phyloP scores from a whole-genome alignment of 345 rosid species.

The Kernera saxatilis region DNA sequence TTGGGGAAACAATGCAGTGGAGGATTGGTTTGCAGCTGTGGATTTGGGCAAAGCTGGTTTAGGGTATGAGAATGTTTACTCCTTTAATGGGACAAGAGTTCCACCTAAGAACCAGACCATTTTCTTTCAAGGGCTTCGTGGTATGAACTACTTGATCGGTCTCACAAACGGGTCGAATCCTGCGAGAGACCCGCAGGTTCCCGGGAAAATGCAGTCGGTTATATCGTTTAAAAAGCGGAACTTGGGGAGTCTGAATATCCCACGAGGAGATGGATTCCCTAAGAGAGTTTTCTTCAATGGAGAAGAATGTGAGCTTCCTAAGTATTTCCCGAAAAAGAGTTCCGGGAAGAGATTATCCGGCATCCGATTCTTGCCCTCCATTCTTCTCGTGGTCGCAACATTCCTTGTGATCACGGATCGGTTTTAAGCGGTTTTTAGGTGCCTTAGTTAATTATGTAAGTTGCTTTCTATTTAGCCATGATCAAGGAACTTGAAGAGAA shows the following conservation, averaged over 20 bases:
- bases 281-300: conserved; percentile 71
- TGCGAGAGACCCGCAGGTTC: conserved; percentile 42
- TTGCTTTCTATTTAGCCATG: conserved; percentile 16
- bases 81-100: conserved; percentile 71
- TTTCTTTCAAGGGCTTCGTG: conserved; percentile 63
- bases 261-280: conserved; percentile 72
- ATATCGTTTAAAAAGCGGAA: conserved; percentile 60
- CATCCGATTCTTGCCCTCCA: conserved; percentile 7
- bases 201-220: conserved; percentile 92
- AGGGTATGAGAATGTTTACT: conserved; percentile 66
- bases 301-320: conserved; percentile 88
- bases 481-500: conserved; percentile 3
- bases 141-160: conserved; percentile 65
- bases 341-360: conserved; percentile 25
- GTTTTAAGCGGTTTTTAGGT: conserved; percentile 37
- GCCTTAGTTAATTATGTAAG: conserved; percentile 8
- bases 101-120: conserved; percentile 44
- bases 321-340: conserved; percentile 41
- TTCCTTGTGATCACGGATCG: conserved; percentile 9
- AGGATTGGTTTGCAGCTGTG: conserved; percentile 75
- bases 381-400: conserved; percentile 26
- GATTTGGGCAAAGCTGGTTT: conserved; percentile 51
- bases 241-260: conserved; percentile 38
- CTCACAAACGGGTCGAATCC: conserved; percentile 48
- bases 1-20: conserved; percentile 50